Percentiles rank a stretch among this genome's conserved stretches.
Conservation (phyloP, 2,329 filamentous ascomycete species). For the Paracoccidioides lutzii region DNA sequence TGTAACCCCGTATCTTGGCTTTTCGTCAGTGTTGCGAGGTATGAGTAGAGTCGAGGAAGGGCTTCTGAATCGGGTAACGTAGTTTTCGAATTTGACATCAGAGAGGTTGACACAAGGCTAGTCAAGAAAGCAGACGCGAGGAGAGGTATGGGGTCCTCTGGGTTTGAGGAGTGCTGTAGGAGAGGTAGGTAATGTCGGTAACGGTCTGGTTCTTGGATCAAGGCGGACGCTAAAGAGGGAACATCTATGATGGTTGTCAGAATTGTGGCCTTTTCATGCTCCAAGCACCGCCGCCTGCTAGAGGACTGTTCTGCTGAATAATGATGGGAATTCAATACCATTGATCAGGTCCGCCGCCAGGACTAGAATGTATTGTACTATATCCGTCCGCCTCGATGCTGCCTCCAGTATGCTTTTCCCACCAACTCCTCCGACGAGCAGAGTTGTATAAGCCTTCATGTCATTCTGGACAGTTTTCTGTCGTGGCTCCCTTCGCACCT, state of each 20-base stretch:
- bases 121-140: conserved; percentile 81
- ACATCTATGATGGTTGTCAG: conserved; percentile 45
- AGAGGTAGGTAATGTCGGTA: conserved; percentile 73
- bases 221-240: conserved; percentile 60
- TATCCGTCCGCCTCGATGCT: conserved; percentile 72
- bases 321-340: conserved; percentile 39
- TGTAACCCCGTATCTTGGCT: conserved; percentile 80
- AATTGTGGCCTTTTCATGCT: background rate
- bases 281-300: too few relatives aligned
- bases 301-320: background rate
- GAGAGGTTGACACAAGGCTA: conserved; percentile 55
- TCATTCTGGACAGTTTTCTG: conserved; percentile 70
- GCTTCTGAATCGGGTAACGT: conserved; percentile 56
- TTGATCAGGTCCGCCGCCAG: conserved; percentile 77
- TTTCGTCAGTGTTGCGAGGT: conserved; percentile 72
- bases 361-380: conserved; percentile 90
- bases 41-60: conserved; percentile 70
- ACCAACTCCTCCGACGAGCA: conserved; percentile 59
- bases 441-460: conserved; percentile 61
- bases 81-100: conserved; percentile 48
- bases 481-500: conserved; percentile 83
- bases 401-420: conserved; percentile 70
- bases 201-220: conserved; percentile 57
- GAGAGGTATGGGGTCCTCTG: conserved; percentile 76
- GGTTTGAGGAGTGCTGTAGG: conserved; percentile 68